Base-by-base conservation (phyloP, 129 eudicot genomes). In the Artemisia annua region DNA sequence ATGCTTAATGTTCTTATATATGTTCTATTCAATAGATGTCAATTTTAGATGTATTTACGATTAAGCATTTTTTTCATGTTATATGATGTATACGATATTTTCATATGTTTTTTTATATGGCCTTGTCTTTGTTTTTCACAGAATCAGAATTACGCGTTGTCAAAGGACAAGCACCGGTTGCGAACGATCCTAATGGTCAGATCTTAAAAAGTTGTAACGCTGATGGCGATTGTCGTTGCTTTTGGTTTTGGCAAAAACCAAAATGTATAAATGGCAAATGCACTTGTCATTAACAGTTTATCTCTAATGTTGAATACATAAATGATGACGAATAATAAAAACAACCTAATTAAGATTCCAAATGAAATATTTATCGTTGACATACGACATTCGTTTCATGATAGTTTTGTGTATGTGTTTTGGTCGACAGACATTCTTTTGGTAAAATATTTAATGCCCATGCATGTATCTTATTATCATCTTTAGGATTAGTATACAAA, bases 231-330 rank as follows among this genome's bases (percentile, higher is more conserved):
- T 73, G 77, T 62, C 28, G 50, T 26, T 73, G 77, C 32, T 19
- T 0, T 8, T 73, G 77, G 77, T 73, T 73, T 48, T 73, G 77
- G 61, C 77, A 73, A 73, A 52, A 15, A 13, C 77, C 77, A 73
- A 61, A 26, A 61, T 73, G 77, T 59, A 30, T 0, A 24, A 17
- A 73, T 48, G 77, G 77, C 18, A 10, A 57, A 26, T 73, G 77
- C 58, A 48, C 4, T 7, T 73, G 77, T 13, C 24, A 15, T 12
- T 20, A 15, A 72, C 11, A 24, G 30, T n/a, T 7, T 35, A 7
- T 3, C 13, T 43, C 14, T 9, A 43, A 11, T 15, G 13, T 16
- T 17, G 11, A 48, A 39, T 30, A 30, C 35, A 3, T 30, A 30
- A 30, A 30, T 30, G 35, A 30, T 17, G 70, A 43, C 28, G 14